Evolutionary conservation across 2,329 filamentous ascomycete genomes (phyloP).

Genomic region (Exophiala sp.): DNA sequence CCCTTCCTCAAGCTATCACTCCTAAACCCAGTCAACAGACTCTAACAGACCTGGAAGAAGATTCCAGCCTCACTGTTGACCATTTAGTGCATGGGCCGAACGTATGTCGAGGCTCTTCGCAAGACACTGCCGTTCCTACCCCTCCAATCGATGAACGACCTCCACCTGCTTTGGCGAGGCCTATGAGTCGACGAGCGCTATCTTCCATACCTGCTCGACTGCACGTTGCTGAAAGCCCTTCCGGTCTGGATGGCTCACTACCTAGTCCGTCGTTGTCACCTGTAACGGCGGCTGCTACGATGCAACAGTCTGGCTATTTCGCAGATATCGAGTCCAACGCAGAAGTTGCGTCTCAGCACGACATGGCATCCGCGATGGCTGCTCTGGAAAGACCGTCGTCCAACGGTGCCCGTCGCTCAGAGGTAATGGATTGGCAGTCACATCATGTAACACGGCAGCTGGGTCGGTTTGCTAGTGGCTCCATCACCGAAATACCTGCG

Average conservation of each 20-base stretch:
- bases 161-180: conserved; percentile 35
- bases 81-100: conserved; percentile 10
- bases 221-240: conserved; percentile 61
- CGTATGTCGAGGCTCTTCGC: conserved; percentile 16
- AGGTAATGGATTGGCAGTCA: neutral
- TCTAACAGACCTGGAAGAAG: conserved; percentile 4
- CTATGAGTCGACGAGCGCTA: conserved; percentile 33
- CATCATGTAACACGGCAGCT: conserved; percentile 17
- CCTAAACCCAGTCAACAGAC: conserved; percentile 7
- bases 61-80: neutral
- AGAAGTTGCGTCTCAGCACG: conserved; percentile 36
- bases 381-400: conserved; percentile 12
- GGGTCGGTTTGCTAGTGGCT: conserved; percentile 32
- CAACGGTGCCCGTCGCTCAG: conserved; percentile 4
- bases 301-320: conserved; percentile 42
- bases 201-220: conserved; percentile 36
- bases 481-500: conserved; percentile 72
- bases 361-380: conserved; percentile 5
- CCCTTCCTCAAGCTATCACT: conserved; percentile 4
- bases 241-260: conserved; percentile 82
- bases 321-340: conserved; percentile 43
- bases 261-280: conserved; percentile 94
- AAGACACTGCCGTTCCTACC: conserved; percentile 27
- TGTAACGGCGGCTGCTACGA: conserved; percentile 71
- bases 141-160: conserved; percentile 28